Evolutionary conservation across 106 monocot genomes (phyloP), one percentile per base, ranked within the genome.

Genomic region (Alisma plantagoaquatica): DNA sequence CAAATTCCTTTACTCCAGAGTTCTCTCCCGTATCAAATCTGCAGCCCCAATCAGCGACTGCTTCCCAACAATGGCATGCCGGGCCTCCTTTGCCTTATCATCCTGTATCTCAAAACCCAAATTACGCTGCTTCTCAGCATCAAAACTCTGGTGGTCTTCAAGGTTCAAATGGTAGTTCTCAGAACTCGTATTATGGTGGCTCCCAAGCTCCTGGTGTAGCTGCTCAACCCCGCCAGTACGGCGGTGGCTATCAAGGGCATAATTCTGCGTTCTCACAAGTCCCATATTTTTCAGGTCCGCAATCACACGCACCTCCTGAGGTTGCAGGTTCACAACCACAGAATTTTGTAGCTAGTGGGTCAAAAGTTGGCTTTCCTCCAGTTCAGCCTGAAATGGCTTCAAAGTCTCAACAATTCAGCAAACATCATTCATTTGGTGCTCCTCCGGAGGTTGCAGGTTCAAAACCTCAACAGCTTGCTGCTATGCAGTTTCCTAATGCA

Each of bases 221-320:
- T 0, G 10, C 30, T 53, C 29, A 31, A 31, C 56, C 54, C 33
- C 54, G 21, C 11, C 30, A 21, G 33, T n/a, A n/a, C 33, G 21
- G 17, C 30, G 12, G 3, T 18, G 5, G 9, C 14, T 14, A 38
- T 6, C 35, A 5, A 7, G 14, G 9, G 35, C 14, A 38, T 38
- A 14, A 14, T 7, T 38, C 35, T 14, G 9, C 35, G 12, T 14
- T 29, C 27, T 35, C 16, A 38, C 56, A 23, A 41, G 24, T 19
- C 18, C 41, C 58, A 27, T 44, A 41, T n/a, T 38, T 21, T 23
- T 4, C 27, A 28, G 15, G 43, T 58, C 43, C 33, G 24, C 58
- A 58, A 44, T n/a, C n/a, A n/a, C n/a, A n/a, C n/a, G n/a, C n/a
- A n/a, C n/a, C n/a, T n/a, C n/a, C n/a, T n/a, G n/a, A n/a, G n/a